Evolutionary conservation across 2,329 filamentous ascomycete genomes (phyloP), one percentile per base, ranked within the genome.

Genomic region (Cercospora sp.): DNA sequence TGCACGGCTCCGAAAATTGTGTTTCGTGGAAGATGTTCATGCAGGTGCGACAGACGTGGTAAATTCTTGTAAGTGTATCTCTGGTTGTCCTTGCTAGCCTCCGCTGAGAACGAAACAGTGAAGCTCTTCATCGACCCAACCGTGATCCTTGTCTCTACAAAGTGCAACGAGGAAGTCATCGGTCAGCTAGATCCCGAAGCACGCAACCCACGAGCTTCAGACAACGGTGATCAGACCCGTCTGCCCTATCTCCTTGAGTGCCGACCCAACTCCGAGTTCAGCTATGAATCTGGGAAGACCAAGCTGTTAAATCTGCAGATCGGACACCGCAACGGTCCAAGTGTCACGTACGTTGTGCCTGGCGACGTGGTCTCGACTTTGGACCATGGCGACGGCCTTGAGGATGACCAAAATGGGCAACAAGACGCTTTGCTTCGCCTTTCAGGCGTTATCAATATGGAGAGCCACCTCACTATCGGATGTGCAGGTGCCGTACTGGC

Each of bases 401-500:
- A 81, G 26, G 73, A 80, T 60, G 81, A 82, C 3, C 82, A 84
- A 64, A 84, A 82, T n/a, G 85, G 85, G 7, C 82, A 84, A 36
- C 88, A 90, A 73, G 88, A 88, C 31, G 88, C 85, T 67, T 76
- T 91, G 7, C 84, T 96, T 73, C 87, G 88, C 55, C 84, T 96
- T 8, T 88, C 90, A 3, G 86, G 90, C 1, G 87, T 83, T 68
- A 85, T 97, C 68, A 89, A 96, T 74, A 81, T 95, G 64, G 90
- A 94, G 2, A 94, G 91, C 73, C 82, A 80, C 5, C 77, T 91
- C 12, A 92, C 93, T 2, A 90, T 91, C 59, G 91, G 92, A 3
- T 98, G 95, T 79, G 91, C 90, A 28, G 93, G 94, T n/a, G 94
- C 94, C 28, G 81, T 98, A 2, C 80, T 98, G n/a, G 86, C 87